These are phyloP conservation scores for Candida qinlingensis DNA, from an alignment of 805 yeast species.

Conservation along the genomic window DNA sequence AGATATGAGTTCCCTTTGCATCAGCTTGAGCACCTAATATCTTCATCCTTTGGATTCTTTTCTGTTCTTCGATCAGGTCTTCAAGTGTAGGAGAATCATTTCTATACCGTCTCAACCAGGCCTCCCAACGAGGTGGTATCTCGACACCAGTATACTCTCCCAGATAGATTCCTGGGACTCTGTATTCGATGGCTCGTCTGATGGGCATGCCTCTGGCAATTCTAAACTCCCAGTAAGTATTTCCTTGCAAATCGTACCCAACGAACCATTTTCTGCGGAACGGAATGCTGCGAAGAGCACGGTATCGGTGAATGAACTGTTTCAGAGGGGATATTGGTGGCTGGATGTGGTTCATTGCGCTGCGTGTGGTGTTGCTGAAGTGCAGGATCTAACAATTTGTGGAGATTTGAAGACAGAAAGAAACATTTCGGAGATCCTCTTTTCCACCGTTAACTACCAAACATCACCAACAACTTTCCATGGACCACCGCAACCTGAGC, in stretches of 20 bases:
- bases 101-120: constrained; percentile 71
- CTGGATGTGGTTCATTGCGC: constrained; percentile 43
- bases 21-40: constrained; percentile 23
- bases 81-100: constrained; percentile 52
- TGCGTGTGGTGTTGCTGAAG: too few species aligned
- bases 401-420: background rate
- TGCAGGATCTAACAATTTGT: background rate
- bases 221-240: constrained; percentile 80
- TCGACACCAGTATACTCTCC: constrained; percentile 50
- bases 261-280: constrained; percentile 60
- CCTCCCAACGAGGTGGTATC: constrained; percentile 67
- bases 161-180: constrained; percentile 35
- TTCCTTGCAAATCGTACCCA: constrained; percentile 75
- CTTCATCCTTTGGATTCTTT: constrained; percentile 49
- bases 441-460: too few species aligned
- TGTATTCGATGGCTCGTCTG: constrained; percentile 61
- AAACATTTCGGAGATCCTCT: background rate
- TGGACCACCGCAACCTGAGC: constrained; percentile 10
- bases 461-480: background rate
- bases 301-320: constrained; percentile 50
- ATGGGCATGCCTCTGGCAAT: constrained; percentile 44
- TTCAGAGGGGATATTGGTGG: constrained; percentile 45
- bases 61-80: constrained; percentile 55
- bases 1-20: constrained; percentile 10
- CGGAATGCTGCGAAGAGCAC: constrained; percentile 58